Evolutionary conservation across 2,329 filamentous ascomycete genomes (phyloP).

Genomic region (Zelopaecilomyces penicillatus): DNA sequence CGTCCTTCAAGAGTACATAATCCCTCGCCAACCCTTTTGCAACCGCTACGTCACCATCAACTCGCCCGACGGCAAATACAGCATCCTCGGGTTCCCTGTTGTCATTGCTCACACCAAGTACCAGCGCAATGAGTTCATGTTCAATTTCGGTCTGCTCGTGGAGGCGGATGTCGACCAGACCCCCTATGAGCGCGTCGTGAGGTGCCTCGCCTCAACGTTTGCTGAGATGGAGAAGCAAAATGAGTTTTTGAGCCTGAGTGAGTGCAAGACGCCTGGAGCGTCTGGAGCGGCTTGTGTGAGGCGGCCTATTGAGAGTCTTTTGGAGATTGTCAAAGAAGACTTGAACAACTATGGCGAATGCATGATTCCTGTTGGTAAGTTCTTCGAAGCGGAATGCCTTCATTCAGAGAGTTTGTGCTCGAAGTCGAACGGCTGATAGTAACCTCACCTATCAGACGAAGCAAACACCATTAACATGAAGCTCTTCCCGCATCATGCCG

Average conservation of each 20-base stretch:
- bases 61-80: conserved; percentile 60
- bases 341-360: conserved; percentile 96
- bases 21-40: conserved; percentile 90
- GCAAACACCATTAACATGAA: conserved; percentile 95
- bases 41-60: conserved; percentile 80
- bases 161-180: conserved; percentile 58
- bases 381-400: background rate
- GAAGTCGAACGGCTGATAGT: too few species aligned
- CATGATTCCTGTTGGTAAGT: conserved; percentile 89
- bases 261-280: conserved; percentile 23
- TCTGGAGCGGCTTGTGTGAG: conserved; percentile 39
- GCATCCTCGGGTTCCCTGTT: conserved; percentile 80
- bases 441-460: conserved; percentile 51
- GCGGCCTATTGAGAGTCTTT: conserved; percentile 70
- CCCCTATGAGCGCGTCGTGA: conserved; percentile 76
- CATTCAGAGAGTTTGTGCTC: too few species aligned
- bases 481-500: conserved; percentile 74
- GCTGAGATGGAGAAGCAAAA: conserved; percentile 87
- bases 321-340: conserved; percentile 77
- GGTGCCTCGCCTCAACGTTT: conserved; percentile 77
- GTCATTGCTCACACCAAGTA: conserved; percentile 78
- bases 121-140: conserved; percentile 91
- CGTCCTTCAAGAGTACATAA: conserved; percentile 83
- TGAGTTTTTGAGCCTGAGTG: conserved; percentile 64
- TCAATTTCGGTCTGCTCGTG: conserved; percentile 89